phyloP scores from a whole-genome alignment of 257 asterid species.

The Ligustrum vulgare region DNA sequence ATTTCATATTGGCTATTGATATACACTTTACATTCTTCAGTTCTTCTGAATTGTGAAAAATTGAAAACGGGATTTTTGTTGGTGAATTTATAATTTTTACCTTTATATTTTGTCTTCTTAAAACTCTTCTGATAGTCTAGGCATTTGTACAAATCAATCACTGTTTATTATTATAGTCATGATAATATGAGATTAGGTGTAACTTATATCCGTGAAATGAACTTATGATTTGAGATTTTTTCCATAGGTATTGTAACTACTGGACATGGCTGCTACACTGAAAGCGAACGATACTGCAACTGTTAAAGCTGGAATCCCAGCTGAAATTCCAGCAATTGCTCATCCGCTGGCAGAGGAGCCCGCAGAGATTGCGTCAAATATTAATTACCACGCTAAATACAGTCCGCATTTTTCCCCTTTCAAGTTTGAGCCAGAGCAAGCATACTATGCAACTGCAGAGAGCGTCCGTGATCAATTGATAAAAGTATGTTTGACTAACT shows the following conservation, averaged over 20 bases:
- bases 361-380: slow-evolving; percentile 77
- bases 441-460: slow-evolving; percentile 91
- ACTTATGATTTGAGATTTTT: neutral
- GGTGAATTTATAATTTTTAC: neutral
- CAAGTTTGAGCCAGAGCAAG: slow-evolving; percentile 94
- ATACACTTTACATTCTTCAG: neutral
- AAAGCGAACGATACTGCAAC: slow-evolving; percentile 36
- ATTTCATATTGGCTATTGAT: neutral
- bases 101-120: neutral
- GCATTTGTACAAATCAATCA: neutral
- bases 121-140: neutral
- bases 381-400: slow-evolving; percentile 79
- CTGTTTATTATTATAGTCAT: neutral
- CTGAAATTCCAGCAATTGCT: slow-evolving; percentile 59
- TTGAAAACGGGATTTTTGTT: neutral
- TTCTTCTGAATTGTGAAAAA: neutral
- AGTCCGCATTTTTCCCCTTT: slow-evolving; percentile 93
- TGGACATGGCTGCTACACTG: slow-evolving; percentile 46
- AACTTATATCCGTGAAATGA: neutral
- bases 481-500: slow-evolving; percentile 49
- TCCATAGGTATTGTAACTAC: neutral
- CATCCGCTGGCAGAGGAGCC: slow-evolving; percentile 45
- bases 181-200: neutral
- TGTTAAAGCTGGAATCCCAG: slow-evolving; percentile 33
- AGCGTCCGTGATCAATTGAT: slow-evolving; percentile 89